Conservation (phyloP, 805 yeast species). For the Candida endomychidarum region DNA sequence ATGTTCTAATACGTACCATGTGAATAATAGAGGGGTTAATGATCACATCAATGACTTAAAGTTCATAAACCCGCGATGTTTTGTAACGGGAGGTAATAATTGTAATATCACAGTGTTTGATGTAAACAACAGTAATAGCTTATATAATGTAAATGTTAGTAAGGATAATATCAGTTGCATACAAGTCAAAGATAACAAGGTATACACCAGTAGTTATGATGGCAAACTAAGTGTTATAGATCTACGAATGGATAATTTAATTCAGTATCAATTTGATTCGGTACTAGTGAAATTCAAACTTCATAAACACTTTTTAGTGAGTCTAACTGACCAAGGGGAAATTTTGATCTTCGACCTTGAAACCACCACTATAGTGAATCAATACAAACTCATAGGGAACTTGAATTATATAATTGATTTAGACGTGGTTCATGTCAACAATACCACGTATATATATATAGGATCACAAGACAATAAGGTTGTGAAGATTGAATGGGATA, state of each 20-base stretch:
- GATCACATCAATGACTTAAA: slow-evolving; percentile 23
- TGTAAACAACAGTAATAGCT: slow-evolving; percentile 16
- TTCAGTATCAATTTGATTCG: slow-evolving; percentile 11
- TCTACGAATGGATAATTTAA: slow-evolving; percentile 19
- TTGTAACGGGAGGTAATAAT: slow-evolving; percentile 27
- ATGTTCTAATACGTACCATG: slow-evolving; percentile 6
- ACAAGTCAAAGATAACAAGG: slow-evolving; percentile 12
- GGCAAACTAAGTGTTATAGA: slow-evolving; percentile 24
- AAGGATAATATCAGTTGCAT: slow-evolving; percentile 25
- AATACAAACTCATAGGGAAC: slow-evolving; percentile 7
- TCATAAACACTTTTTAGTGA: slow-evolving; percentile 2
- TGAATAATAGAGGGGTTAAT: slow-evolving; percentile 6
- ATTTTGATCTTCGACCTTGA: slow-evolving; percentile 8
- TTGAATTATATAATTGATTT: slow-evolving; percentile 4
- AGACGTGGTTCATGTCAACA: background rate
- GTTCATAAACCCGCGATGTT: slow-evolving; percentile 19
- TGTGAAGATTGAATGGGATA: slow-evolving; percentile 10
- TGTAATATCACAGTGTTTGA: slow-evolving; percentile 26
- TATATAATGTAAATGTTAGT: slow-evolving; percentile 20
- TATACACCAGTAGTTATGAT: slow-evolving; percentile 23
- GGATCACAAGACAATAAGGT: slow-evolving; percentile 2
- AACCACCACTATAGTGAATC: slow-evolving; percentile 3
- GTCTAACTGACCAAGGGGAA: slow-evolving; percentile 11
- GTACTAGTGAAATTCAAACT: slow-evolving; percentile 12
- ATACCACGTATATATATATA: slow-evolving; percentile 1